phyloP scores from a whole-genome alignment of 2,329 filamentous ascomycete genomes.

The Gaeumannomyces tritici region DNA sequence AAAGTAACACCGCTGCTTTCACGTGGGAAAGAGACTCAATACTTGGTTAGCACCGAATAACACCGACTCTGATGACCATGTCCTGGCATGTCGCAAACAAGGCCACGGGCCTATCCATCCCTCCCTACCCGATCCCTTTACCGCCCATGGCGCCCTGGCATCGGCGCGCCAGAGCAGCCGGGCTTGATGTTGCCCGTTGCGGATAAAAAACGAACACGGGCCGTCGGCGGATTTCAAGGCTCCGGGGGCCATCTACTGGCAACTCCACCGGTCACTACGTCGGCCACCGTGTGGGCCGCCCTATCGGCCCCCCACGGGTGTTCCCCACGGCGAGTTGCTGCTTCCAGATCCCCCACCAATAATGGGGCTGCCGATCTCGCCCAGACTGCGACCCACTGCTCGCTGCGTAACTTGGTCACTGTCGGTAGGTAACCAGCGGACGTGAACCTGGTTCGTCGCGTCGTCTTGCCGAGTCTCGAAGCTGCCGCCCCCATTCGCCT shows the following conservation, averaged over 20 bases:
- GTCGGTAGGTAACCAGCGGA: constrained; percentile 45
- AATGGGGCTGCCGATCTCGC: constrained; percentile 62
- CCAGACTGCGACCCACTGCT: constrained; percentile 31
- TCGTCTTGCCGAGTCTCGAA: constrained; percentile 57
- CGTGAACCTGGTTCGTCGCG: constrained; percentile 25
- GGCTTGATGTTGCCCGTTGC: not conserved
- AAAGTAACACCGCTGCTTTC: not conserved
- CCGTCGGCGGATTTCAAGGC: not conserved
- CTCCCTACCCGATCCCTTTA: too few species aligned
- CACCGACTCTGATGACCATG: not conserved
- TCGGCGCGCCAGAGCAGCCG: not conserved
- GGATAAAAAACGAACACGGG: not conserved
- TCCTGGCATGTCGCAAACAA: not conserved
- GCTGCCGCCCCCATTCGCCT: constrained; percentile 79
- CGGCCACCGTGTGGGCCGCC: not conserved
- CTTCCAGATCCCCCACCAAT: constrained; percentile 19
- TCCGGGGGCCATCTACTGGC: not conserved
- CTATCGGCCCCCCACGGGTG: not conserved
- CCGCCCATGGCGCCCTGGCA: not conserved
- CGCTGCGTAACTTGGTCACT: constrained; percentile 22
- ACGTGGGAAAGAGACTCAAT: not conserved
- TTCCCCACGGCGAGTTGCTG: constrained; percentile 20
- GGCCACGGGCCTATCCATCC: not conserved
- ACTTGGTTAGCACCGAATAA: not conserved
- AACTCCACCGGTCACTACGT: not conserved